These are phyloP conservation scores for Sporodiniella umbellata DNA, from an alignment of 371 early-diverging fungal species.

Conservation along the genomic window DNA sequence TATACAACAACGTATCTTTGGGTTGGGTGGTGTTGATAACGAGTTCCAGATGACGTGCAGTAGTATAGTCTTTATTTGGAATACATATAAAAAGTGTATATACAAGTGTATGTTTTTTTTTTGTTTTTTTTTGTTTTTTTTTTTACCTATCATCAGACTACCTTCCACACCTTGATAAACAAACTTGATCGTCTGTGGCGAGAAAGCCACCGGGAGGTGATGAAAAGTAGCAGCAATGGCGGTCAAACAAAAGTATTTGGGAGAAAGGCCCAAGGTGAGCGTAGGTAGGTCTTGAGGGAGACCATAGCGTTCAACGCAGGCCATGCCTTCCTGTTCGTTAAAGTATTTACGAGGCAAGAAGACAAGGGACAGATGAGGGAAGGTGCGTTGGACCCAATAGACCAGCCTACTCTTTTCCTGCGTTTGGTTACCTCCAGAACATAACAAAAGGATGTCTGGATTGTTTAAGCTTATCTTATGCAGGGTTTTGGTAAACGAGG, in stretches of 20 bases:
- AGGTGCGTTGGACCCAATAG: conserved; percentile 42
- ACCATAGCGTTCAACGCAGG: conserved; percentile 44
- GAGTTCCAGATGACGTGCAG: conserved; percentile 67
- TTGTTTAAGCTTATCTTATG: conserved; percentile 59
- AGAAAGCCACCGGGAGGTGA: conserved; percentile 55
- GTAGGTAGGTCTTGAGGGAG: conserved; percentile 39
- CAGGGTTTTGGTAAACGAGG: conserved; percentile 57
- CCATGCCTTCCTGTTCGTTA: conserved; percentile 54
- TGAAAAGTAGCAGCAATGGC: conserved; percentile 51
- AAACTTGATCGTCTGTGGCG: conserved; percentile 59
- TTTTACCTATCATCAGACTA: conserved; percentile 55
- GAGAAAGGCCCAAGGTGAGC: conserved; percentile 36
- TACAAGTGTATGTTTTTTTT: not conserved
- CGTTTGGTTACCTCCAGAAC: not conserved
- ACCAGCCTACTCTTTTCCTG: conserved; percentile 37
- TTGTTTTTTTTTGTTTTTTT: not conserved
- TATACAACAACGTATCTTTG: conserved; percentile 48
- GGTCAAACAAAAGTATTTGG: conserved; percentile 57
- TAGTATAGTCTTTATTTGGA: conserved; percentile 54
- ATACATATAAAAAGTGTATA: no score
- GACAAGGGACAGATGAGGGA: conserved; percentile 42
- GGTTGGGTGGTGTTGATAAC: conserved; percentile 41
- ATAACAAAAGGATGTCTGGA: conserved; percentile 53
- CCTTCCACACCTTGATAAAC: conserved; percentile 60
- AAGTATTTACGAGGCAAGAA: conserved; percentile 55